Conservation (phyloP, 1,139 yeast species). For the Blastobotrys aristatus region DNA sequence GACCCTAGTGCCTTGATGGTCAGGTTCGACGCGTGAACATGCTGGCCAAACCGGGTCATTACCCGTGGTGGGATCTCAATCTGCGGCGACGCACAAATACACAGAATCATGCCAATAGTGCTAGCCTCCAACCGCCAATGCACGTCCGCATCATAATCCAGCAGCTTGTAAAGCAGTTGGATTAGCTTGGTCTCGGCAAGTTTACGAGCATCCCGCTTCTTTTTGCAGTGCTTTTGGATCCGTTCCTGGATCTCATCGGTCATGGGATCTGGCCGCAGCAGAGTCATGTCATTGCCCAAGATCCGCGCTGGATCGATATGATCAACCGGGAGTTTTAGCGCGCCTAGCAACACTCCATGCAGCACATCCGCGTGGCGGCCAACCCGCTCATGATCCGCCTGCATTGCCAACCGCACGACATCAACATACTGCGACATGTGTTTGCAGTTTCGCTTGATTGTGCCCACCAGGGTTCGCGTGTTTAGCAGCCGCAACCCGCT, state of each 20-base stretch:
- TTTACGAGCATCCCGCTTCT: constrained; percentile 39
- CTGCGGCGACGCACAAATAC: constrained; percentile 27
- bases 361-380: constrained; percentile 31
- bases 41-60: constrained; percentile 46
- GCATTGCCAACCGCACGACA: constrained; percentile 53
- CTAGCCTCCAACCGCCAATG: constrained; percentile 71
- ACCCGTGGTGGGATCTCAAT: constrained; percentile 43
- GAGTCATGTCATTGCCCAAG: background rate
- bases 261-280: constrained; percentile 44
- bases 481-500: constrained; percentile 52
- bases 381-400: constrained; percentile 48
- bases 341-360: constrained; percentile 45
- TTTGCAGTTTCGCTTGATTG: constrained; percentile 47
- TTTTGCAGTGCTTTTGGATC: constrained; percentile 52
- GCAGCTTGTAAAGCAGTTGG: constrained; percentile 17
- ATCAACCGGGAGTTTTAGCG: constrained; percentile 24
- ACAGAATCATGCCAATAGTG: constrained; percentile 37
- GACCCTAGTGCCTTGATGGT: constrained; percentile 58
- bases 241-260: constrained; percentile 36
- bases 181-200: constrained; percentile 21
- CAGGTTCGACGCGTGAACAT: constrained; percentile 70
- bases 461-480: constrained; percentile 35
- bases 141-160: constrained; percentile 19
- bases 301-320: constrained; percentile 32
- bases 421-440: constrained; percentile 46